Evolutionary conservation across 495 filamentous ascomycete genomes (phyloP).

Genomic region (Umbilicaria muhlenbergii): DNA sequence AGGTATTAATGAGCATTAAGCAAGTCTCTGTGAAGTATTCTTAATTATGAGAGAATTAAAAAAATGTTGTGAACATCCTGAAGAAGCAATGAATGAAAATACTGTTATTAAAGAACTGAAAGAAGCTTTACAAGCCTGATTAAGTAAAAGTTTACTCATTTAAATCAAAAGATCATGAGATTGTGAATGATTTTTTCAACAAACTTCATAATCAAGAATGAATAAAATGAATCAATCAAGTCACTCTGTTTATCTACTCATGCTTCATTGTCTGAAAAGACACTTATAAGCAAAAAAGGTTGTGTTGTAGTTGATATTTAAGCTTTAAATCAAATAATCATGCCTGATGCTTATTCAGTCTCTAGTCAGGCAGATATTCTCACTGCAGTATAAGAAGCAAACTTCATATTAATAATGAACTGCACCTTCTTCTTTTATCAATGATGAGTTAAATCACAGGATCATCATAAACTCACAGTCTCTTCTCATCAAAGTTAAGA

Average conservation of each 20-base stretch:
- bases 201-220: constrained; percentile 7
- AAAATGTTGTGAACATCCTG: not conserved
- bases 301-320: constrained; percentile 1
- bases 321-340: not conserved
- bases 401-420: not conserved
- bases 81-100: constrained; percentile 1
- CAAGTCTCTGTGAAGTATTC: too few species aligned
- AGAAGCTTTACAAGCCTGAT: not conserved
- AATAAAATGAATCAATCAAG: not conserved
- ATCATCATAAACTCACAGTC: too few species aligned
- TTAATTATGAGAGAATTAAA: too few species aligned
- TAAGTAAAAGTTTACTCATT: not conserved
- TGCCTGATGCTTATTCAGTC: too few species aligned
- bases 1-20: too few species aligned
- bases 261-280: too few species aligned
- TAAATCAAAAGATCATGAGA: not conserved
- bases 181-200: constrained; percentile 10
- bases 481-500: too few species aligned
- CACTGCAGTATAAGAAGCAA: not conserved
- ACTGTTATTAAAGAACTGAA: not conserved
- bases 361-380: not conserved
- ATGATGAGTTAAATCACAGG: too few species aligned
- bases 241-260: constrained; percentile 7
- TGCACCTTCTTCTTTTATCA: constrained; percentile 1
- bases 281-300: not conserved